phyloP scores from a whole-genome alignment of 2,329 filamentous ascomycete species.

The Phyllosticta ampelicida region DNA sequence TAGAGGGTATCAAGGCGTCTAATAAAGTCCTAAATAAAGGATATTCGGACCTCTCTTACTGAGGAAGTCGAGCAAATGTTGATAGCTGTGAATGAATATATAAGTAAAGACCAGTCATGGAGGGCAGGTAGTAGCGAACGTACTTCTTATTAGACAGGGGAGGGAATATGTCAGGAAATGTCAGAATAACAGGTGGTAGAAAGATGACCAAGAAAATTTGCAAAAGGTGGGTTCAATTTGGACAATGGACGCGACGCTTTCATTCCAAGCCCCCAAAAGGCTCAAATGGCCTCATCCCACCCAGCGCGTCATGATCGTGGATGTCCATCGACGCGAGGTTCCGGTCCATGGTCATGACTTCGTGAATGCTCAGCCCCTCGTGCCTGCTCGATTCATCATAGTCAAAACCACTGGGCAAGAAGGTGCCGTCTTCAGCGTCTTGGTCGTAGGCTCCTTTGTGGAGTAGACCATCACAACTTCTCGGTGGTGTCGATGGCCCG shows the following conservation, averaged over 20 bases:
- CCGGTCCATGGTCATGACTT: background rate
- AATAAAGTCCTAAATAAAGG: background rate
- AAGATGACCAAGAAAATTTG: background rate
- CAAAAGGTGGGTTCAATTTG: background rate
- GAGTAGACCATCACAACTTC: conserved; percentile 31
- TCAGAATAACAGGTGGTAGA: background rate
- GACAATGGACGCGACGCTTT: background rate
- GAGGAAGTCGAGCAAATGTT: background rate
- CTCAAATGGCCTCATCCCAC: background rate
- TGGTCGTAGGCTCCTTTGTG: conserved; percentile 47
- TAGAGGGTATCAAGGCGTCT: background rate
- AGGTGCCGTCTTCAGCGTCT: conserved; percentile 44
- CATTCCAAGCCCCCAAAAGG: background rate
- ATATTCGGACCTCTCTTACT: background rate
- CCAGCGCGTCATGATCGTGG: background rate
- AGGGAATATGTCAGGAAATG: background rate
- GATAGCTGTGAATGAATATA: background rate
- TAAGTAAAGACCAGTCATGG: background rate
- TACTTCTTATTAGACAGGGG: background rate
- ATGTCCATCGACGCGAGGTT: background rate
- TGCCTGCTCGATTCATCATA: background rate
- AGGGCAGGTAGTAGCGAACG: background rate
- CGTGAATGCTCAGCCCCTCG: background rate
- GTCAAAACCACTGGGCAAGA: conserved; percentile 16
- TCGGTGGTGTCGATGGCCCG: conserved; percentile 17